Evolutionary conservation across 306 rosid genomes (phyloP), one percentile per base, ranked within the genome.

Genomic region (Medicago lupulina): DNA sequence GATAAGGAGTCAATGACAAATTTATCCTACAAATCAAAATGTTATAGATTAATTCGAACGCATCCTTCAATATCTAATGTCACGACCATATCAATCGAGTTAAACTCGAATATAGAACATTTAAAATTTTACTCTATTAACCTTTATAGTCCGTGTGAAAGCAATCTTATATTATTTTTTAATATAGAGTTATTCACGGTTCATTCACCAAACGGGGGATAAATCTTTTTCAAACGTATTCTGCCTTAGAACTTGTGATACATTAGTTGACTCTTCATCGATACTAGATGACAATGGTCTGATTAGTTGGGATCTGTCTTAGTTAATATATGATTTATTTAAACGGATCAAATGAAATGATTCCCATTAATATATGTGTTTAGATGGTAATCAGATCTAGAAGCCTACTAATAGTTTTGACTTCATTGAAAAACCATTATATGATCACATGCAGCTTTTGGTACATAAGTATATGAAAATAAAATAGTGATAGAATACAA

Each of bases 261-360:
- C 14, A 67, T 31, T 62, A 36, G 25, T 76, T 76, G 76, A 68
- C 28, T 31, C 67, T 60, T 34, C 38, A 19, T 61, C 31, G 40
- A 23, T 23, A 31, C 12, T 61, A 61, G n/a, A 57, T 14, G 87
- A 80, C 80, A 77, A 73, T 67, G 58, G 80, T 84, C 74, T 59
- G 70, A 80, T 67, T 61, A 72, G 59, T 72, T 80, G 82, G 66
- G 80, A 80, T 76, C 70, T 76, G 70, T 68, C 61, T 40, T 15
- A 28, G 12, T 70, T 63, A 63, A 36, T 63, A 5, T 65, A 13
- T 67, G 63, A 6, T 58, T 31, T 74, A 36, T 69, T 74, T 74
- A 18, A 80, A 21, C 59, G 9, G 2, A 51, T 49, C 65, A 61
- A 23, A 58, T 76, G 64, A 76, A 40, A 50, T 53, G 17, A 67